Percentiles rank a stretch among this genome's conserved stretches.
Conservation (phyloP, 75 land plant genomes). For the Picea sitchensis region DNA sequence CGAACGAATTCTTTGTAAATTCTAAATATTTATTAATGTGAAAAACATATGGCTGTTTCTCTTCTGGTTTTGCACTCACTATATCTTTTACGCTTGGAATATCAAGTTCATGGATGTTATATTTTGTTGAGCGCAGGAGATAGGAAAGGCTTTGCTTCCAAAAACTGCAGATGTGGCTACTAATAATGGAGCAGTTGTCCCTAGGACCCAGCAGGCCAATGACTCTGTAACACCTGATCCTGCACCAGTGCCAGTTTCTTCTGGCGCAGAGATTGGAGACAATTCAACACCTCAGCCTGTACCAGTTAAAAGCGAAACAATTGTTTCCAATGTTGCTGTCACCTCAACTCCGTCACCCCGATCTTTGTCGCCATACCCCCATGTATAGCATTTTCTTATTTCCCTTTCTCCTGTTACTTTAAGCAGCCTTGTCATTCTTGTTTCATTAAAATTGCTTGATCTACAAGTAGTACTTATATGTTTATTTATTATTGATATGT, state of each 20-base stretch:
- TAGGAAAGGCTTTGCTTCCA: conserved; percentile 75
- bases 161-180: conserved; percentile 19
- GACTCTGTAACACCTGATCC: conserved; percentile 17
- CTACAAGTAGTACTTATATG: background rate
- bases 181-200: conserved; percentile 12
- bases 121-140: conserved; percentile 25
- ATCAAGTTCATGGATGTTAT: too few relatives aligned
- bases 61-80: too few relatives aligned
- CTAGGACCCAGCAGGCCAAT: conserved; percentile 19
- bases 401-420: background rate
- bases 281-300: conserved; percentile 29
- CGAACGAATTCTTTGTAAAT: too few relatives aligned
- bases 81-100: too few relatives aligned
- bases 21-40: too few relatives aligned
- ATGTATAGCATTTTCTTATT: conserved; percentile 19
- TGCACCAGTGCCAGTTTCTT: conserved; percentile 19
- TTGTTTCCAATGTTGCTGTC: background rate
- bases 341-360: conserved; percentile 8
- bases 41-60: too few relatives aligned
- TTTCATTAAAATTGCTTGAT: background rate
- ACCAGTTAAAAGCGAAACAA: conserved; percentile 8
- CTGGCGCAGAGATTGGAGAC: conserved; percentile 35
- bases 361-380: conserved; percentile 42
- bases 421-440: background rate
- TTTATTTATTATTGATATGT: background rate